Conservation (phyloP, 2,329 filamentous ascomycete genomes). For the Fusarium siculi region DNA sequence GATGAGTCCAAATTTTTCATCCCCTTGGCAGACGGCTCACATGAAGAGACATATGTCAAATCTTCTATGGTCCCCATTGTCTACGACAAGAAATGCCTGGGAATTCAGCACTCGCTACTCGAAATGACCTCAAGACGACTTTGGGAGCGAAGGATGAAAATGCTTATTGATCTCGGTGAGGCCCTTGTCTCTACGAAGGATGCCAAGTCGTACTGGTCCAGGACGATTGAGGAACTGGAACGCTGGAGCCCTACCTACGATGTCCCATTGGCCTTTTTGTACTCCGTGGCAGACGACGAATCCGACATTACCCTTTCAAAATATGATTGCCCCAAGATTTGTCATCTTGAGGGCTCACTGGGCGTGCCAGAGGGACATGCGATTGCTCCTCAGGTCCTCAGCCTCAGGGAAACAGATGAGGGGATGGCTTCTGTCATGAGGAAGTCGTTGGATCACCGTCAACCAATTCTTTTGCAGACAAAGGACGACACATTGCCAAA, state of each 20-base stretch:
- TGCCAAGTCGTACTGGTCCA: conserved; percentile 60
- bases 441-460: conserved; percentile 50
- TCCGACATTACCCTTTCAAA: conserved; percentile 39
- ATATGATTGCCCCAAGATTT: conserved; percentile 50
- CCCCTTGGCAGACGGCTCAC: conserved; percentile 52
- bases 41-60: conserved; percentile 60
- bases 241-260: conserved; percentile 58
- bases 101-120: conserved; percentile 59
- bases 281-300: conserved; percentile 57
- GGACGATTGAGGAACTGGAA: conserved; percentile 56
- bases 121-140: conserved; percentile 60
- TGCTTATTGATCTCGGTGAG: conserved; percentile 61
- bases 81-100: conserved; percentile 55
- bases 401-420: conserved; percentile 50
- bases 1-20: conserved; percentile 60
- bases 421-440: conserved; percentile 54
- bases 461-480: conserved; percentile 55
- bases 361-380: conserved; percentile 57
- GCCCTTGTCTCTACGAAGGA: conserved; percentile 55
- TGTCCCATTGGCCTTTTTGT: conserved; percentile 62
- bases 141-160: conserved; percentile 61
- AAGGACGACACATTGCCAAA: conserved; percentile 66
- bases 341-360: conserved; percentile 57
- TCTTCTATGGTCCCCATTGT: conserved; percentile 61
- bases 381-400: conserved; percentile 53